A percentile compares a stretch with the other conserved stretches of the same genome.
phyloP scores from a whole-genome alignment of 164 flowering plant genomes.

The Hamamelis virginiana region DNA sequence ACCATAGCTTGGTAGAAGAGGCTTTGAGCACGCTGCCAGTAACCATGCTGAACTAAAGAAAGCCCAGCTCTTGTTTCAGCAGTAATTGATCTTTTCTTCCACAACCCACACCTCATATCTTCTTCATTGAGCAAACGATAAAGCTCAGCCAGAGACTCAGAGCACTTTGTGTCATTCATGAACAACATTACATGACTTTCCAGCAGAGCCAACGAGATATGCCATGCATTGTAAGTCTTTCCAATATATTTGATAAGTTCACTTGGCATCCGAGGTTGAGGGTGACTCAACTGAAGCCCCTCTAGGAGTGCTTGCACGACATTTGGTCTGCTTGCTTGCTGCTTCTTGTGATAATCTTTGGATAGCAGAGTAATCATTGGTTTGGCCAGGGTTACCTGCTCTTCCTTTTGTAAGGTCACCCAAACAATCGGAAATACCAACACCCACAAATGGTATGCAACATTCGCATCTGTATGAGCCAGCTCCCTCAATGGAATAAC shows the following conservation, averaged over 20 bases:
- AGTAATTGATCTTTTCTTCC: constrained; percentile 87
- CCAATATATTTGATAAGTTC: constrained; percentile 97
- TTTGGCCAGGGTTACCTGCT: constrained; percentile 86
- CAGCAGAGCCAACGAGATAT: constrained; percentile 78
- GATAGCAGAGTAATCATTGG: constrained; percentile 93
- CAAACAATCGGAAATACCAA: constrained; percentile 99
- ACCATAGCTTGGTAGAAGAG: constrained; percentile 96
- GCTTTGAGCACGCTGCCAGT: constrained; percentile 94
- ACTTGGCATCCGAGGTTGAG: constrained; percentile 98
- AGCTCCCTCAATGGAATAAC: constrained; percentile 87
- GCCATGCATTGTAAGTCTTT: constrained; percentile 99
- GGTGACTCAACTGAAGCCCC: constrained; percentile 98
- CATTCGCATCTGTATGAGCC: constrained; percentile 95
- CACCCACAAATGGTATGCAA: constrained; percentile 97
- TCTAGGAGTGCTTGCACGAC: constrained; percentile 99
- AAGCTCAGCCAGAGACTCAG: constrained; percentile 96
- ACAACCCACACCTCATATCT: constrained; percentile 97
- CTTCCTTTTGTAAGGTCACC: constrained; percentile 91
- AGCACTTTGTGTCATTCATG: constrained; percentile 84
- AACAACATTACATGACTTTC: constrained; percentile 97
- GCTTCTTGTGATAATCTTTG: constrained; percentile 93
- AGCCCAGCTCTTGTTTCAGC: constrained; percentile 97
- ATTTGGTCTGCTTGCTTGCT: constrained; percentile 85
- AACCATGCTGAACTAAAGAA: constrained; percentile 97
- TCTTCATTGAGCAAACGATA: constrained; percentile 96